Base-by-base conservation (phyloP, 2,329 filamentous ascomycete genomes). In the Sarocladium kiliense region DNA sequence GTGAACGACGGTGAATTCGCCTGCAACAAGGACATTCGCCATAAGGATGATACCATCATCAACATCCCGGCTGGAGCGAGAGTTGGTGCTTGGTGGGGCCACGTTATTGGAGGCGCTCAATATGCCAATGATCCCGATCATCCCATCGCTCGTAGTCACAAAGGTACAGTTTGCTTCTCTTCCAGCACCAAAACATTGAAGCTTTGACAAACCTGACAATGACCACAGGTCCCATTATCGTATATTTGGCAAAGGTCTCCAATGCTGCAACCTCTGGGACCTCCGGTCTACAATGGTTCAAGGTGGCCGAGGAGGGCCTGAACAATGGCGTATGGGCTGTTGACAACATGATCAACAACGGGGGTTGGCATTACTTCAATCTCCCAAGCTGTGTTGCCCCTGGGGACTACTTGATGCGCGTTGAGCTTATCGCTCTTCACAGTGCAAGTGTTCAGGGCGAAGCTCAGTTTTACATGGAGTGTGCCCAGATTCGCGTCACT, bases 401-500 rank as follows among this genome's bases (percentile, higher is more conserved):
- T 2, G 80, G 79, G 44, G 71, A 82, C 53, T 82, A 82, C 60
- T 73, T 83, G 25, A 66, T 84, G 64, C 74, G 79, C 45, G 74
- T 77, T 25, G 79, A 83, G 68, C 71, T 77, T 30, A 51, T 77
- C 51, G 75, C 69, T 36, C 68, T 78, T n/a, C 75, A 78, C 65
- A 66, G 65, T 21, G 71, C 73, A 18, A 62, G 69, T 27, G 54
- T 59, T 44, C 63, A 70, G 55, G 71, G 81, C 42, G 74, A 74
- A 7, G 74, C 74, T 32, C 75, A 77, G 65, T 74, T 74, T 61
- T 77, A 77, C 62, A 73, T 73, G 45, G 73, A 76, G 59, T 77
- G 81, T 64, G 68, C 80, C 63, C 82, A 84, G 71, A 65, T 84
- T 57, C 71, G 79, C 59, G 70, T 84, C 58, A 76, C 74, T 41